Evolutionary conservation across 768 basidiomycete genomes (phyloP).

Genomic region (Phylloporus rhodoxanthus): DNA sequence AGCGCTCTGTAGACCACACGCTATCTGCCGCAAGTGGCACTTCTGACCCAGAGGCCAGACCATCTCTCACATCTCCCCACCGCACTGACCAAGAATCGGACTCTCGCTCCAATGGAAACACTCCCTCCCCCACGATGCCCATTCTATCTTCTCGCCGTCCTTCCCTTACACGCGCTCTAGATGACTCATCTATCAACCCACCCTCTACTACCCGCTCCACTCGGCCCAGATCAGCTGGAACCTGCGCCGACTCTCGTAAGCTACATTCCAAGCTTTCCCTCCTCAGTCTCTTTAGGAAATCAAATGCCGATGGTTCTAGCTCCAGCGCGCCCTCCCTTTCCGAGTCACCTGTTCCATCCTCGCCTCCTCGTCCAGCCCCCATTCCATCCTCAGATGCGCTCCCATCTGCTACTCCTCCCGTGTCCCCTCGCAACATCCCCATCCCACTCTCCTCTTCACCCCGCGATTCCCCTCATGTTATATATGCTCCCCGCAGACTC

Average conservation of each 20-base stretch:
- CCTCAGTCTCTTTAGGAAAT: conserved; percentile 67
- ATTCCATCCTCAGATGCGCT: conserved; percentile 17
- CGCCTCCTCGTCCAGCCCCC: conserved; percentile 25
- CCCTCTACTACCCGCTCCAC: conserved; percentile 32
- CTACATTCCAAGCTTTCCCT: conserved; percentile 70
- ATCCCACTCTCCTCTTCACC: conserved; percentile 28
- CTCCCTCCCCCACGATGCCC: conserved; percentile 12
- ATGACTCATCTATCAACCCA: conserved; percentile 31
- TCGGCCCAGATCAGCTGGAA: conserved; percentile 71
- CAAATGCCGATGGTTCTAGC: conserved; percentile 34
- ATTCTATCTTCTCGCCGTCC: conserved; percentile 48
- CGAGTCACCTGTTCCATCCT: conserved; percentile 25
- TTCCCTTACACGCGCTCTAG: conserved; percentile 56
- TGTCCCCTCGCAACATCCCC: conserved; percentile 26
- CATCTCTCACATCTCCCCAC: conserved; percentile 5
- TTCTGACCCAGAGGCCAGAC: conserved; percentile 26
- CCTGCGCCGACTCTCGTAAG: conserved; percentile 52
- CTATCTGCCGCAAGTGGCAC: conserved; percentile 40
- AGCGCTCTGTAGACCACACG: conserved; percentile 74
- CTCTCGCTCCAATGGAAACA: conserved; percentile 1
- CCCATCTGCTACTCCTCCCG: conserved; percentile 16
- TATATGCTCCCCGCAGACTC: conserved; percentile 19
- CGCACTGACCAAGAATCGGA: conserved; percentile 14
- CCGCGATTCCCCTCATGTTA: conserved; percentile 18
- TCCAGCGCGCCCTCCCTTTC: conserved; percentile 32